Conservation (phyloP, 805 yeast genomes). For the Pichia pseudocactophila region DNA sequence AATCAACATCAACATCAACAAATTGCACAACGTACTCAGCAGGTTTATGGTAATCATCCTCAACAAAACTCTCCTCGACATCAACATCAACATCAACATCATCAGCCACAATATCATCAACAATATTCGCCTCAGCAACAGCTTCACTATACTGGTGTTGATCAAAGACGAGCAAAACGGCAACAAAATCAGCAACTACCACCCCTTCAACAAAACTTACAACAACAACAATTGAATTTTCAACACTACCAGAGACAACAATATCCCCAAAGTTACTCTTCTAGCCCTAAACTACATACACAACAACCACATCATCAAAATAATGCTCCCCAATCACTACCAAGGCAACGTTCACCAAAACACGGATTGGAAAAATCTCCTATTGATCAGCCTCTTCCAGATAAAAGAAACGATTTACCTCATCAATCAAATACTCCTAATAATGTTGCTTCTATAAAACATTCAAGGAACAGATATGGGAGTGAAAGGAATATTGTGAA, state of each 20-base stretch:
- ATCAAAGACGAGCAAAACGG: neutral
- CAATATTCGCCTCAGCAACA: constrained; percentile 1
- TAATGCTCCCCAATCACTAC: neutral
- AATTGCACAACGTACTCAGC: too few relatives aligned
- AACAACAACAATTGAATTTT: neutral
- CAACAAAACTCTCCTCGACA: constrained; percentile 3
- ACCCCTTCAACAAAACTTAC: neutral
- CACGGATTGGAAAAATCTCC: too few relatives aligned
- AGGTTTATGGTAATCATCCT: neutral
- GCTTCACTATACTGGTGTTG: neutral
- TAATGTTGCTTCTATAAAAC: neutral
- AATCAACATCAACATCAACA: neutral
- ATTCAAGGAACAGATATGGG: constrained; percentile 3
- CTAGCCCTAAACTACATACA: neutral
- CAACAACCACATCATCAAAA: neutral
- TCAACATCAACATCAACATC: constrained; percentile 2
- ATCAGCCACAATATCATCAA: neutral
- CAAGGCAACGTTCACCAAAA: neutral
- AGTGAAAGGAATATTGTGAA: neutral
- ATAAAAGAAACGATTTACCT: neutral
- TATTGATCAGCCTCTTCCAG: neutral
- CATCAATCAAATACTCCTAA: neutral
- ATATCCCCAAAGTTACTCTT: neutral
- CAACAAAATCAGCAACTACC: constrained; percentile 1
- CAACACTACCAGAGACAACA: neutral